phyloP scores from a whole-genome alignment of 78 protist species.

The Dictyostelium citrinum region DNA sequence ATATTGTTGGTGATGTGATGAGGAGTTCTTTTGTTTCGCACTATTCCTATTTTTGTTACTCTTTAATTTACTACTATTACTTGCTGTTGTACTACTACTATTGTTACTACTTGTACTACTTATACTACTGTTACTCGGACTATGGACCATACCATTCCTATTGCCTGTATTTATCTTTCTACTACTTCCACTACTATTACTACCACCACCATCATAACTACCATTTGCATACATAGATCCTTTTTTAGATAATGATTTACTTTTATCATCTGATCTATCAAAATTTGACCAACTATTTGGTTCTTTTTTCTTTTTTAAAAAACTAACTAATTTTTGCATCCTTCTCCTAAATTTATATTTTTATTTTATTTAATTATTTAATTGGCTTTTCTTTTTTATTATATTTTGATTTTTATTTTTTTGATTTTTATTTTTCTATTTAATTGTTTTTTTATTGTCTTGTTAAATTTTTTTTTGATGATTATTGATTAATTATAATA shows the following conservation, averaged over 20 bases:
- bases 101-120: conserved; percentile 3
- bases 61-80: background rate
- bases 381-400: background rate
- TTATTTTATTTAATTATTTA: background rate
- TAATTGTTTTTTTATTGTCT: no score
- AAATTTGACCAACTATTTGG: conserved; percentile 2
- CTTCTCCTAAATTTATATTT: background rate
- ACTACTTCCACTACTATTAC: background rate
- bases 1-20: background rate
- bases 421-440: no score
- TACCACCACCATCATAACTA: background rate
- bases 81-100: background rate
- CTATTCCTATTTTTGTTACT: background rate
- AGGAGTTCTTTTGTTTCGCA: background rate
- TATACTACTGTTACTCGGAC: background rate
- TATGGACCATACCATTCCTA: background rate
- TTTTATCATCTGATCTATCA: conserved; percentile 10
- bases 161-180: background rate
- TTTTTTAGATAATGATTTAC: background rate
- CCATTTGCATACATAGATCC: background rate
- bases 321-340: conserved; percentile 19
- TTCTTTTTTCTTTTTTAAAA: conserved; percentile 33
- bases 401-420: no score
- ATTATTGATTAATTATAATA: no score
- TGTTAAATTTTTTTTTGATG: no score